Conservation (phyloP, 257 asterid genomes). For the Leonotis leonurus region DNA sequence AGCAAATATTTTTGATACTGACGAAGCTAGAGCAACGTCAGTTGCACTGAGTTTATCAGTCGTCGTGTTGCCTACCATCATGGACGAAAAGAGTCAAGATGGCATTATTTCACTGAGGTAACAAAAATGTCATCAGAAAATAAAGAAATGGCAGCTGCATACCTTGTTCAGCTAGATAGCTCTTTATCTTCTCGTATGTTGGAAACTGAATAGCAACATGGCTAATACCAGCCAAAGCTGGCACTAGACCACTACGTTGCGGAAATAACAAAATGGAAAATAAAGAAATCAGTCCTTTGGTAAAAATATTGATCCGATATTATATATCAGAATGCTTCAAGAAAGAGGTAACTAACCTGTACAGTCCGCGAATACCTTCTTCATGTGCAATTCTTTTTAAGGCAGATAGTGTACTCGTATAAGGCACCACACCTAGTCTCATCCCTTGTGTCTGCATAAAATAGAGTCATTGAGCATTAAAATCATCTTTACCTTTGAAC, state of each 20-base stretch:
- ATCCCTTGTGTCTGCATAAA: slow-evolving; percentile 63
- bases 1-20: slow-evolving; percentile 86
- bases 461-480: neutral
- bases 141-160: neutral
- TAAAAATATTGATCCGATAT: slow-evolving; percentile 8
- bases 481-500: slow-evolving; percentile 4
- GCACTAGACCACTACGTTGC: slow-evolving; percentile 84
- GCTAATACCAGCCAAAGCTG: slow-evolving; percentile 90
- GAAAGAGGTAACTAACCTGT: slow-evolving; percentile 42
- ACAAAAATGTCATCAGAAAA: neutral
- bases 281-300: neutral
- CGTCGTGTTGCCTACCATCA: slow-evolving; percentile 54
- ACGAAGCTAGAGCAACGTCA: slow-evolving; percentile 86
- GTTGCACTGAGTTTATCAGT: slow-evolving; percentile 64
- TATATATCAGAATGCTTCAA: neutral
- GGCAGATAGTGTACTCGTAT: slow-evolving; percentile 74
- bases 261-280: slow-evolving; percentile 7
- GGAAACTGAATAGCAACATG: slow-evolving; percentile 97
- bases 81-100: slow-evolving; percentile 1
- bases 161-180: slow-evolving; percentile 73
- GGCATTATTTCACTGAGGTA: slow-evolving; percentile 8
- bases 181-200: slow-evolving; percentile 73
- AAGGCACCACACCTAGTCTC: slow-evolving; percentile 61
- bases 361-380: slow-evolving; percentile 91
- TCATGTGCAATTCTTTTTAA: slow-evolving; percentile 75